Conservation (phyloP, 305 asterid species). For the Fraxinus baroniana region DNA sequence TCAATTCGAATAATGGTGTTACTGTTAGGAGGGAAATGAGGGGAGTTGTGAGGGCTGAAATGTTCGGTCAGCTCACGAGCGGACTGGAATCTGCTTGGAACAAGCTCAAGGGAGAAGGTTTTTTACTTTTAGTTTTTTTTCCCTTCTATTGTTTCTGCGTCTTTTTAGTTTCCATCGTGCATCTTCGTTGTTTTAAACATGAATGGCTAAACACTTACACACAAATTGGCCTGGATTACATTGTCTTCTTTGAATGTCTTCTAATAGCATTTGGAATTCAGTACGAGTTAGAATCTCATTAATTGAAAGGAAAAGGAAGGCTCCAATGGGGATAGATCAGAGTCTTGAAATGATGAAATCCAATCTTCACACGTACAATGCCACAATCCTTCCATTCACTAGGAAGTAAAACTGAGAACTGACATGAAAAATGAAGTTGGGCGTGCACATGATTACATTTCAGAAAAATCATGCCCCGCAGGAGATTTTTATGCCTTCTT, state of each 20-base stretch:
- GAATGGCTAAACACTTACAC: background rate
- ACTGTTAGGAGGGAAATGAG: conserved; percentile 40
- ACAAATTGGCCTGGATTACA: background rate
- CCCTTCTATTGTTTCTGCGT: background rate
- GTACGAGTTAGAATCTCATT: background rate
- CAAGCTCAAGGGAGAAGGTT: conserved; percentile 99
- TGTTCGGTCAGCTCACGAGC: conserved; percentile 91
- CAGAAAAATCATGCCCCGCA: background rate
- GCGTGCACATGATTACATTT: background rate
- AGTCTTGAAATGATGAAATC: background rate
- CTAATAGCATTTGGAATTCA: background rate
- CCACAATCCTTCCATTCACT: background rate
- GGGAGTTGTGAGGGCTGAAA: conserved; percentile 73
- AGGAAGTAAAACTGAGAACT: background rate
- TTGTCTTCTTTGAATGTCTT: background rate
- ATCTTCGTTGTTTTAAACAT: background rate
- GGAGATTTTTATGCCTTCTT: background rate
- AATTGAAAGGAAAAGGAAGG: background rate
- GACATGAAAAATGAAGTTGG: background rate
- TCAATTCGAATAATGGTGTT: conserved; percentile 38
- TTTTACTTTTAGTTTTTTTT: background rate
- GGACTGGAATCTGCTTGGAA: conserved; percentile 94
- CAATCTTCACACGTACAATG: background rate
- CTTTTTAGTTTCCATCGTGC: background rate
- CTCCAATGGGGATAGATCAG: background rate